Evolutionary conservation across 352 stramenopile genomes (phyloP).

Genomic region (Pelagophyceae sp.): DNA sequence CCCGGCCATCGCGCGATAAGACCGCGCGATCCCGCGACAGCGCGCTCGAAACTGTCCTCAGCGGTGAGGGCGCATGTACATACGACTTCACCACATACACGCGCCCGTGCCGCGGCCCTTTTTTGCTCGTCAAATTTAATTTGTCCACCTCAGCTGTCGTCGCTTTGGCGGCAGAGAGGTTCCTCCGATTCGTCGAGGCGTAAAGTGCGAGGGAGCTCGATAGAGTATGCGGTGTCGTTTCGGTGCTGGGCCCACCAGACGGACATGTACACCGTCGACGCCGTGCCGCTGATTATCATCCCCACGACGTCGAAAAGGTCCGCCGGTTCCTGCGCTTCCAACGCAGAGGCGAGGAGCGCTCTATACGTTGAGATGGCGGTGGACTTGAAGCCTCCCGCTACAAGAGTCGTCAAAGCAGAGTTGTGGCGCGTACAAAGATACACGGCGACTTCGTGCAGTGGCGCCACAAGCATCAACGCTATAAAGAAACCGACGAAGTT

Average conservation of each 20-base stretch:
- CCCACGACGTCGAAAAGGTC: not conserved
- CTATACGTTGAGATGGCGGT: not conserved
- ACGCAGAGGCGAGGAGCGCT: not conserved
- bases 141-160: too few relatives aligned
- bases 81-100: too few relatives aligned
- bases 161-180: too few relatives aligned
- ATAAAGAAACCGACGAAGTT: not conserved
- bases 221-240: too few relatives aligned
- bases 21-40: too few relatives aligned
- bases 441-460: slow-evolving; percentile 2
- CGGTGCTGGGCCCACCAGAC: not conserved
- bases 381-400: slow-evolving; percentile 5
- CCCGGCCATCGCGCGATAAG: too few relatives aligned
- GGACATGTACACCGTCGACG: not conserved
- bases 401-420: slow-evolving; percentile 2
- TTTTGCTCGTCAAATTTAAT: too few relatives aligned
- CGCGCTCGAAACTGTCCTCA: too few relatives aligned
- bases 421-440: slow-evolving; percentile 16
- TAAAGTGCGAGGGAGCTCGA: too few relatives aligned
- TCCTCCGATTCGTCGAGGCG: too few relatives aligned
- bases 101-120: too few relatives aligned
- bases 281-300: not conserved
- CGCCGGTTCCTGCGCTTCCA: not conserved
- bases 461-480: not conserved
- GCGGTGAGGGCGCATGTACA: too few relatives aligned